phyloP scores from a whole-genome alignment of 176 grass and related monocot genomes.

The Lolium rigidum region DNA sequence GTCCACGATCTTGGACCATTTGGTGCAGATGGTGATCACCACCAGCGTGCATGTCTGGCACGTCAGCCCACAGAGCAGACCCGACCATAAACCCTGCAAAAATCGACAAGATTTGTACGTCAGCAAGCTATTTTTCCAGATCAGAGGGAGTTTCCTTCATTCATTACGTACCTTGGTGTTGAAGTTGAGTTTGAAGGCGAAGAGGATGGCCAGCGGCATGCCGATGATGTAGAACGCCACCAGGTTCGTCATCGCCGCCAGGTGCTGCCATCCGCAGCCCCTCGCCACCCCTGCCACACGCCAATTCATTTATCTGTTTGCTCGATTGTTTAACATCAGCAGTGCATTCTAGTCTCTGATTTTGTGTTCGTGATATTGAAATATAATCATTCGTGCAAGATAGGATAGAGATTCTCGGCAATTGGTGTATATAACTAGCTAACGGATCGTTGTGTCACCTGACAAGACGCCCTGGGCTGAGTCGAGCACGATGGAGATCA shows the following conservation, averaged over 20 bases:
- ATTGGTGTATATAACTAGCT: too few species aligned
- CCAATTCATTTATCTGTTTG: background rate
- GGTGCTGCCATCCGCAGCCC: slow-evolving; percentile 96
- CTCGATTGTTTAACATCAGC: background rate
- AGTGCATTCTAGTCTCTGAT: background rate
- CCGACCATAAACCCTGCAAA: slow-evolving; percentile 74
- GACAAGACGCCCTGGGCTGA: slow-evolving; percentile 83
- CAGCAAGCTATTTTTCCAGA: background rate
- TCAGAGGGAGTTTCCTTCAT: background rate
- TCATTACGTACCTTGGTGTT: slow-evolving; percentile 40
- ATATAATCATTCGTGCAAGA: background rate
- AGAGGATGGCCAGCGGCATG: slow-evolving; percentile 73
- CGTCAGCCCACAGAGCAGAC: slow-evolving; percentile 69
- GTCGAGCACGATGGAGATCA: slow-evolving; percentile 77
- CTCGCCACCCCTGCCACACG: slow-evolving; percentile 63
- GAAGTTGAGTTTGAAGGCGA: slow-evolving; percentile 74
- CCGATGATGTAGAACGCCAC: slow-evolving; percentile 91
- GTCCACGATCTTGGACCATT: slow-evolving; percentile 41
- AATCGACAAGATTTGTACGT: background rate
- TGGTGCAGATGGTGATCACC: slow-evolving; percentile 54
- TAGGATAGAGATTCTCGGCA: background rate
- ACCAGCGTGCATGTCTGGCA: slow-evolving; percentile 61
- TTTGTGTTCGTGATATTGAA: background rate
- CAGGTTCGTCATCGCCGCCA: slow-evolving; percentile 82
- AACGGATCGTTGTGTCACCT: too few species aligned